These are phyloP conservation scores for Mortierella sp. DNA, from an alignment of 371 early-diverging fungal genomes.

Conservation along the genomic window DNA sequence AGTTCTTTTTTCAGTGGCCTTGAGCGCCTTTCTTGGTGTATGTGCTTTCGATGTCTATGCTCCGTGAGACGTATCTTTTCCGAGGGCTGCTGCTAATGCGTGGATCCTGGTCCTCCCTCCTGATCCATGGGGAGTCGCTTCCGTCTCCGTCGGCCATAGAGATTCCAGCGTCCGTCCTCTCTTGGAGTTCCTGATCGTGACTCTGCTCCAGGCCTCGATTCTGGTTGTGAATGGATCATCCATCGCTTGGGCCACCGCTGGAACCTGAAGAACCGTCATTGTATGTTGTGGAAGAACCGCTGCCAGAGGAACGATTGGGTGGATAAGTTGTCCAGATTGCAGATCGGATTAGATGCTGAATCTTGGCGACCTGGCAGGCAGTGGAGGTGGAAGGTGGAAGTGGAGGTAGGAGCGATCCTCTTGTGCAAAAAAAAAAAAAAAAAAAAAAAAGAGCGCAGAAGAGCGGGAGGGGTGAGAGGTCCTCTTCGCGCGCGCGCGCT, in stretches of 20 bases:
- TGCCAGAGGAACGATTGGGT: background rate
- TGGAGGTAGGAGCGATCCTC: too few relatives aligned
- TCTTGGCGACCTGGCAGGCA: background rate
- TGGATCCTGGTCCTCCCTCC: background rate
- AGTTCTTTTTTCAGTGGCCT: too few relatives aligned
- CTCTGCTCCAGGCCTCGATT: too few relatives aligned
- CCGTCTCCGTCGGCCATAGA: background rate
- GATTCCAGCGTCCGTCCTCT: background rate
- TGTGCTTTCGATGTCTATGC: constrained; percentile 7
- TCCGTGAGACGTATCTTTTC: constrained; percentile 9
- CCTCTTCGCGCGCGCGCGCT: too few relatives aligned
- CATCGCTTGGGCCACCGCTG: too few relatives aligned
- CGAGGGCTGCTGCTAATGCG: background rate
- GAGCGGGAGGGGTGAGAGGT: too few relatives aligned
- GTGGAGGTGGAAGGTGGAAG: too few relatives aligned
- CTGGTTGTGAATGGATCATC: too few relatives aligned
- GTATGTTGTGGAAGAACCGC: too few relatives aligned
- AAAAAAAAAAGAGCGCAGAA: too few relatives aligned
- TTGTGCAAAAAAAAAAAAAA: too few relatives aligned
- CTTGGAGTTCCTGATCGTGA: background rate
- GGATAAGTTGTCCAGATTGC: background rate
- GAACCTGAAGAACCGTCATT: too few relatives aligned
- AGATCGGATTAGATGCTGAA: background rate
- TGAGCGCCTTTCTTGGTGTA: constrained; percentile 7
- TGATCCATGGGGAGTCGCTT: background rate